These are phyloP conservation scores for Aspergillus sp. DNA, from an alignment of 2,329 filamentous ascomycete genomes.

Conservation along the genomic window DNA sequence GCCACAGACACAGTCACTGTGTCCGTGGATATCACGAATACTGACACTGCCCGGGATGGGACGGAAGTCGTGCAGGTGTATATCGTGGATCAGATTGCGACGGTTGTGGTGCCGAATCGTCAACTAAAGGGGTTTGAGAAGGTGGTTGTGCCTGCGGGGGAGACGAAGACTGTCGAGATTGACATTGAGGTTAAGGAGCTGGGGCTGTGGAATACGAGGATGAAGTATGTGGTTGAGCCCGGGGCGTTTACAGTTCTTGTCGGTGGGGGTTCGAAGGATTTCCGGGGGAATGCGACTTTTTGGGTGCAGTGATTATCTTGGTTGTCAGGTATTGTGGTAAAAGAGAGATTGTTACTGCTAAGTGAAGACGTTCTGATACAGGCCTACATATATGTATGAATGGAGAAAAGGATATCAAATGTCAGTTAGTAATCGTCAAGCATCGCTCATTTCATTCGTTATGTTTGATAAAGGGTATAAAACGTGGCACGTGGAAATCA, in stretches of 20 bases:
- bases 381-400: background rate
- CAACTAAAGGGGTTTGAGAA: slow-evolving; percentile 68
- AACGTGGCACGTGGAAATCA: background rate
- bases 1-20: slow-evolving; percentile 57
- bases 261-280: slow-evolving; percentile 50
- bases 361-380: background rate
- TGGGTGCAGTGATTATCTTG: slow-evolving; percentile 20
- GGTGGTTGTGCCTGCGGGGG: slow-evolving; percentile 59
- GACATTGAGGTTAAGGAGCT: slow-evolving; percentile 52
- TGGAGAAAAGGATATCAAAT: background rate
- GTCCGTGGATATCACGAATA: slow-evolving; percentile 63
- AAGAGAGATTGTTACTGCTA: too few species aligned
- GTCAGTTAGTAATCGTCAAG: background rate
- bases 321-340: too few species aligned
- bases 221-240: slow-evolving; percentile 73
- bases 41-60: slow-evolving; percentile 52
- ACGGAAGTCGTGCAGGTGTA: slow-evolving; percentile 70
- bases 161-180: slow-evolving; percentile 56
- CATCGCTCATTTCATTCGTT: background rate
- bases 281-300: slow-evolving; percentile 33
- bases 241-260: slow-evolving; percentile 65
- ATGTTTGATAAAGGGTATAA: background rate
- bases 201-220: slow-evolving; percentile 58
- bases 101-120: slow-evolving; percentile 64
- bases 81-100: slow-evolving; percentile 61